phyloP scores from a whole-genome alignment of 2,329 filamentous ascomycete species.

The Neofusicoccum ribis region DNA sequence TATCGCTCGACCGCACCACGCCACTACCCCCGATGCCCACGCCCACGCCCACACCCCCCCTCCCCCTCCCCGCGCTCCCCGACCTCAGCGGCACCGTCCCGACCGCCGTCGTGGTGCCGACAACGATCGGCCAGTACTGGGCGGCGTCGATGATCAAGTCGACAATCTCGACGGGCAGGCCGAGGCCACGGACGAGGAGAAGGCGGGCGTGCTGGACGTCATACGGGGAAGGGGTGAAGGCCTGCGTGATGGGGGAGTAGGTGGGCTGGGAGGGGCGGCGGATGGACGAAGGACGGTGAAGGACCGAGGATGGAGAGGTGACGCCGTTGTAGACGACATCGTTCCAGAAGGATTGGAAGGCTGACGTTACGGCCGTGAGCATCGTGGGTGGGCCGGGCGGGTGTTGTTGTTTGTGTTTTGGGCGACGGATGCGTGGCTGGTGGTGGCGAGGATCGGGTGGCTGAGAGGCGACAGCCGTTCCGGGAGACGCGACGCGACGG shows the following conservation, averaged over 20 bases:
- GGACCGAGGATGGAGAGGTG: not conserved
- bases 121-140: conserved; percentile 9
- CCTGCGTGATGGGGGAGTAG: not conserved
- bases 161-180: conserved; percentile 12
- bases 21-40: not conserved
- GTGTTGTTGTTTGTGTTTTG: not conserved
- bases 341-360: not conserved
- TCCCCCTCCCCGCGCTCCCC: not conserved
- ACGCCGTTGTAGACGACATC: not conserved
- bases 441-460: not conserved
- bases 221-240: not conserved
- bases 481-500: no score
- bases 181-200: conserved; percentile 1
- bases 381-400: not conserved
- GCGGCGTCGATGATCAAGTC: conserved; percentile 14
- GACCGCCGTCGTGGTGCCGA: not conserved
- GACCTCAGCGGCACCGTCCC: not conserved
- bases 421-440: no score
- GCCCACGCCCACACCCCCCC: not conserved
- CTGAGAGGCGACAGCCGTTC: not conserved
- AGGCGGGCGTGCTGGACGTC: conserved; percentile 1
- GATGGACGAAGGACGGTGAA: not conserved
- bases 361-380: not conserved
- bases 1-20: not conserved
- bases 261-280: not conserved